Conservation (phyloP, 1,284 basidiomycete species). For the Sporisorium exsertum region DNA sequence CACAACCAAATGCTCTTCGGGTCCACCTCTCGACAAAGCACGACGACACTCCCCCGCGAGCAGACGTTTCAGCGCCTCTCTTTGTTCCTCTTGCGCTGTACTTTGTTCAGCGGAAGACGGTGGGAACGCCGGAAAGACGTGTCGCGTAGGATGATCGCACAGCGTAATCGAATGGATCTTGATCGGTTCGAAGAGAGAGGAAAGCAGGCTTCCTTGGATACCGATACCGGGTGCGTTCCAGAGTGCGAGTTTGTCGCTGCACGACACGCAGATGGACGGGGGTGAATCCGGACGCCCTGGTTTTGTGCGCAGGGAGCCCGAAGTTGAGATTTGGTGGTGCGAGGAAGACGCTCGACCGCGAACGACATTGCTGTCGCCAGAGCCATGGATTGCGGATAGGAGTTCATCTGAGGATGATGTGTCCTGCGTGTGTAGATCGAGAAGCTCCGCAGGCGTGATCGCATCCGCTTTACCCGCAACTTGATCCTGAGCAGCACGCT, state of each 20-base stretch:
- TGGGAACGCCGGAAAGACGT: conserved; percentile 35
- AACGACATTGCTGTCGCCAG: not conserved
- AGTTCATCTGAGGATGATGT: not conserved
- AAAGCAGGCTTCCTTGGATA: conserved; percentile 53
- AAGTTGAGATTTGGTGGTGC: not conserved
- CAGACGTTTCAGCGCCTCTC: conserved; percentile 14
- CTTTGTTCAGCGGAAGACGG: not conserved
- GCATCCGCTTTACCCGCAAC: not conserved
- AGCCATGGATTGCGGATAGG: not conserved
- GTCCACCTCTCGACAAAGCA: conserved; percentile 4
- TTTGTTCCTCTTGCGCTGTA: not conserved
- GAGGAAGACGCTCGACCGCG: conserved; percentile 31
- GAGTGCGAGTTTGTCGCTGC: conserved; percentile 57
- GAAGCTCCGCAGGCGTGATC: conserved; percentile 11
- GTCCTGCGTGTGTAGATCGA: not conserved
- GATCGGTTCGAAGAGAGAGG: conserved; percentile 37
- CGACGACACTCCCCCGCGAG: conserved; percentile 19
- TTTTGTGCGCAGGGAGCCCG: conserved; percentile 45
- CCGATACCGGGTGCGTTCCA: conserved; percentile 46
- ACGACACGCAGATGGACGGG: conserved; percentile 53
- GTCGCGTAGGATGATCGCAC: conserved; percentile 24
- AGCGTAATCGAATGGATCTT: conserved; percentile 36
- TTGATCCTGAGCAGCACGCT: conserved; percentile 37
- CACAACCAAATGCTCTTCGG: not conserved
- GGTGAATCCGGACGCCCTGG: conserved; percentile 58